Base-by-base conservation (phyloP, 1,284 basidiomycete species). In the Calocybe gambosa region DNA sequence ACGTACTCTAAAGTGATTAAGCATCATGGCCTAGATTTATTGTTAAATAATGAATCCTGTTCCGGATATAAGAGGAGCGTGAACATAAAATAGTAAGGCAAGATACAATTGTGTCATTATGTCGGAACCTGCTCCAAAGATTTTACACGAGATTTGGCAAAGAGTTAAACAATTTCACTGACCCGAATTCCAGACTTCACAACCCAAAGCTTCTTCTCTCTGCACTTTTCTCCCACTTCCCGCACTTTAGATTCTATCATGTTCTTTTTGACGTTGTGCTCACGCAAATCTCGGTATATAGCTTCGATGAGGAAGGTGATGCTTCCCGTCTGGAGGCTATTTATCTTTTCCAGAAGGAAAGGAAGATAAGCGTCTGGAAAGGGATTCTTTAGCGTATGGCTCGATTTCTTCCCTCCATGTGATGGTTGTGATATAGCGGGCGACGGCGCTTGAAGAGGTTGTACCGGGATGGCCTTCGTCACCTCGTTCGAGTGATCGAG, bases 231-330 rank as follows among this genome's bases (percentile, higher is more conserved):
- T 13, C 76, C 73, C 10, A 89, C 73, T 60, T 89, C 85, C 43
- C 76, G 72, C 26, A 91, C 69, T 62, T 90, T 90, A 5, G 79
- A 80, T 63, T 89, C 86, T 41, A 91, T 82, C 5, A 85, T 80
- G 40, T 82, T 85, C 70, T 90, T 91, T 70, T 82, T 89, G 47
- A 90, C 75, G 47, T 81, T 82, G 51, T 83, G 67, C 8, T 60
- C 63, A 38, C 76, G 76, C 38, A 90, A 66, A 28, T 84, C 83
- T 51, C 82, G 77, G 55, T 82, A 78, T 50, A 90, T 73, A 9
- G 77, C 74, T 53, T 89, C 87, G 0, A 89, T 74, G 20, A 91
- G 74, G 46, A 80, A 74, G 6, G 71, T 73, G 20, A 89, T 66
- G 53, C 70, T 88, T 13, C 70, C 68, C 1, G 80, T 80, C 43